Percentiles rank a stretch among this genome's conserved stretches.
phyloP scores from a whole-genome alignment of 352 stramenopile genomes.

The Peronospora belbahrii region DNA sequence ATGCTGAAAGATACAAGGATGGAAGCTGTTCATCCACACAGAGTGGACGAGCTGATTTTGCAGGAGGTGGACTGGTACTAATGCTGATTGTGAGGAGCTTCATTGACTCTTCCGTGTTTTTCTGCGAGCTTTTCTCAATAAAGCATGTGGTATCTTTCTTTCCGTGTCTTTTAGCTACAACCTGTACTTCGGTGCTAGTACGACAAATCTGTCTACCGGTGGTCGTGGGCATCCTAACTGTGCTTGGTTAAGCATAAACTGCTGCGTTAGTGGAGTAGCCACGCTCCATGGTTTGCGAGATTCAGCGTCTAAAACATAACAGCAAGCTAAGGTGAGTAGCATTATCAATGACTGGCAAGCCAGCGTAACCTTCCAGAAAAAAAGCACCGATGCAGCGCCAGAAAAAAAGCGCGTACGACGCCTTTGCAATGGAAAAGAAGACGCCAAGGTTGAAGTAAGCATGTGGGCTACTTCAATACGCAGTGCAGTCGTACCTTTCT shows the following conservation, averaged over 20 bases:
- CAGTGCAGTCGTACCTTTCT: constrained; percentile 48
- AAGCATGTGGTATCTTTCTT: constrained; percentile 25
- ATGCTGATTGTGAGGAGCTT: background rate
- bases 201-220: background rate
- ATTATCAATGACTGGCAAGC: background rate
- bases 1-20: constrained; percentile 7
- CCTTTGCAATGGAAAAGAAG: constrained; percentile 57
- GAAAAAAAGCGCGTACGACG: constrained; percentile 44
- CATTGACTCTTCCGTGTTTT: background rate
- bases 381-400: constrained; percentile 48
- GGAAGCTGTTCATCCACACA: too few species aligned
- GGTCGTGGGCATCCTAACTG: constrained; percentile 1
- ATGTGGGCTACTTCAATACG: constrained; percentile 38
- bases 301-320: background rate
- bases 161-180: constrained; percentile 13
- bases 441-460: constrained; percentile 73
- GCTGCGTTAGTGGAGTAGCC: constrained; percentile 49
- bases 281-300: constrained; percentile 36
- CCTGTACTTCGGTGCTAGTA: background rate
- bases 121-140: constrained; percentile 23
- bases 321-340: background rate
- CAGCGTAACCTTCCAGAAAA: constrained; percentile 40
- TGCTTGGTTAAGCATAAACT: constrained; percentile 34
- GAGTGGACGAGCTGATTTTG: too few species aligned
- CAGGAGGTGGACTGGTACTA: constrained; percentile 9